A percentile compares a stretch with the other conserved stretches of the same genome.
phyloP scores from a whole-genome alignment of 2,329 filamentous ascomycete species.

The Colletotrichum eremochloae region DNA sequence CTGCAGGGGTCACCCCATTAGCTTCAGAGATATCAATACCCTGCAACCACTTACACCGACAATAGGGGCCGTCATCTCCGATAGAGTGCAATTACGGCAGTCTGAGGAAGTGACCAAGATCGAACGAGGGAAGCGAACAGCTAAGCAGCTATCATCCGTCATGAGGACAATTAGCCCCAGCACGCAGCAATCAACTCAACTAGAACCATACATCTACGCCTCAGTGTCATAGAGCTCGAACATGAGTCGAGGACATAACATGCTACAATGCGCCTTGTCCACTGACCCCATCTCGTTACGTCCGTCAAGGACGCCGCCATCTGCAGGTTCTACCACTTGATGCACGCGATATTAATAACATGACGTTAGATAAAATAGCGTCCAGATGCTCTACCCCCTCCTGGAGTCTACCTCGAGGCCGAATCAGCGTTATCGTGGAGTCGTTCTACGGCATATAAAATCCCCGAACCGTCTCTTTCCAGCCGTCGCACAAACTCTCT shows the following conservation, averaged over 20 bases:
- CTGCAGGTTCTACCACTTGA: conserved; percentile 12
- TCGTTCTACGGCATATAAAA: conserved; percentile 20
- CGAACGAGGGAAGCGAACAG: not conserved
- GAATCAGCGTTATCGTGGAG: conserved; percentile 32
- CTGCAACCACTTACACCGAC: not conserved
- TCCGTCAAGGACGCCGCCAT: not conserved
- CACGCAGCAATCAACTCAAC: not conserved
- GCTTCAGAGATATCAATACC: not conserved
- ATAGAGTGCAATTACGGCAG: not conserved
- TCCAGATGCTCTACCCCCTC: conserved; percentile 14
- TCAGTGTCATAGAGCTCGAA: not conserved
- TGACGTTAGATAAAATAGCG: conserved; percentile 30
- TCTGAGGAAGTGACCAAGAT: not conserved
- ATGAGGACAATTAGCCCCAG: not conserved
- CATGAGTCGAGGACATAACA: not conserved
- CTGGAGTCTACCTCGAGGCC: not conserved
- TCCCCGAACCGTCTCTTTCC: conserved; percentile 25
- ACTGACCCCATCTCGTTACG: not conserved
- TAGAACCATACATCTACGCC: too few relatives aligned
- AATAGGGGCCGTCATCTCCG: not conserved
- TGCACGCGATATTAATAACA: conserved; percentile 18
- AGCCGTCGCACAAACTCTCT: not conserved
- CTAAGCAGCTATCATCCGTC: not conserved
- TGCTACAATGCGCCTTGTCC: not conserved
- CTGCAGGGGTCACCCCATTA: conserved; percentile 31